Evolutionary conservation across 1,284 basidiomycete genomes (phyloP), one percentile per base, ranked within the genome.

Genomic region (Irpex sp.): DNA sequence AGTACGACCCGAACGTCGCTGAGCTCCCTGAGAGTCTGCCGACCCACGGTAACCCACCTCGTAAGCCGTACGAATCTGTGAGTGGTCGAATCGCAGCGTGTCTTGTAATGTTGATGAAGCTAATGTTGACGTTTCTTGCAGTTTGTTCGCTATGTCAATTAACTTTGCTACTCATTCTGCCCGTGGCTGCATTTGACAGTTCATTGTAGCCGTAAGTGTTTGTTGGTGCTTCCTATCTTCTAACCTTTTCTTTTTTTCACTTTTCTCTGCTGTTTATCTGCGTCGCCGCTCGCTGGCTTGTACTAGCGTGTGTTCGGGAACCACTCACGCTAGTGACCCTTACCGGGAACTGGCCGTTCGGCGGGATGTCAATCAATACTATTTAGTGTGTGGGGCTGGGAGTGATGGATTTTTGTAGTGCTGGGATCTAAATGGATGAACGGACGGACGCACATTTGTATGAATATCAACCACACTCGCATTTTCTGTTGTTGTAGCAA

Each of bases 11-110:
- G 11, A 73, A 71, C 5, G 74, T 85, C 37, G 81, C 80, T 0
- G 86, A 89, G 73, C 76, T 88, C 62, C 81, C 81, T 0, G 79
- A 84, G 63, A 85, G 82, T 59, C 69, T 89, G 65, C 85, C 87
- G 11, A 74, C 72, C 33, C 78, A 78, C 66, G 88, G 88, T 0
- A 74, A 79, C 67, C 72, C 77, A 3, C 83, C 88, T 13, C 58
- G 71, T 60, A 75, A 76, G 57, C 88, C 87, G 47, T 90, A 90
- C 72, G 78, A 82, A 21, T 72, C 69, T 55, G 87, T 90, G 65
- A 72, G 84, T 78, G 5, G 31, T 33, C 21, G 60, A 31, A 9
- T 15, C 54, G 9, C 47, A 1, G 46, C 19, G 7, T 58, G 9
- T 51, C 17, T 17, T 19, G 11, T 51, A 9, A 15, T 17, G 9